These are phyloP conservation scores for Penicillium olsonii DNA, from an alignment of 2,329 filamentous ascomycete genomes.

Conservation along the genomic window DNA sequence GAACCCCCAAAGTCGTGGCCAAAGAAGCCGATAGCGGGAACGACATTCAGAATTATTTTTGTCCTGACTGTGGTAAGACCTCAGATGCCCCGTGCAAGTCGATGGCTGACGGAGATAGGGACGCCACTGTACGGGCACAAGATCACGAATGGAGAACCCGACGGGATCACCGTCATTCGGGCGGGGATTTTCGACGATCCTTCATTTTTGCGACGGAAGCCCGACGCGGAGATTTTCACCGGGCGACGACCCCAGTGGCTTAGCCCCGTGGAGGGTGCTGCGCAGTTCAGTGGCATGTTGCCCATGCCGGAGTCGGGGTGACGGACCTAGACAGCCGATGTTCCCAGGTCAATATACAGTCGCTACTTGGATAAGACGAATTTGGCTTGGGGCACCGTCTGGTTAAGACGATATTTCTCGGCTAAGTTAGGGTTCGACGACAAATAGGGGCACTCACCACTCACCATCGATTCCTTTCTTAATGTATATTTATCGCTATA, in stretches of 20 bases:
- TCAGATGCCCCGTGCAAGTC: too few relatives aligned
- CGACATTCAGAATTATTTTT: constrained; percentile 38
- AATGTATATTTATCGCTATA: too few relatives aligned
- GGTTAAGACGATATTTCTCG: too few relatives aligned
- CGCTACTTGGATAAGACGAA: too few relatives aligned
- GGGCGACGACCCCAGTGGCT: constrained; percentile 28
- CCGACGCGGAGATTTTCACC: constrained; percentile 34
- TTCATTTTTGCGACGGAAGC: constrained; percentile 27
- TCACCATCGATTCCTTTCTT: too few relatives aligned
- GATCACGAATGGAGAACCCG: constrained; percentile 21
- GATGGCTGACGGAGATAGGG: constrained; percentile 24
- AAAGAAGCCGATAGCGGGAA: constrained; percentile 41
- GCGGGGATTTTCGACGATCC: constrained; percentile 40
- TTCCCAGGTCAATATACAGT: too few relatives aligned
- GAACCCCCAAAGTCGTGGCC: constrained; percentile 36
- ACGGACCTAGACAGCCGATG: too few relatives aligned
- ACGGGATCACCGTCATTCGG: constrained; percentile 32
- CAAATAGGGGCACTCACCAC: too few relatives aligned
- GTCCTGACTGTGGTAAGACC: constrained; percentile 41
- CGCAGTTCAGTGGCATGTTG: constrained; percentile 30
- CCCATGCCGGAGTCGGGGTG: too few relatives aligned
- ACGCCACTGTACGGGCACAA: constrained; percentile 32
- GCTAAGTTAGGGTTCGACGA: too few relatives aligned
- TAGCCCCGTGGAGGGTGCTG: constrained; percentile 24
- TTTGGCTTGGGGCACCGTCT: too few relatives aligned